phyloP scores from a whole-genome alignment of 2,329 filamentous ascomycete species.

The Fusarium protoensiforme region DNA sequence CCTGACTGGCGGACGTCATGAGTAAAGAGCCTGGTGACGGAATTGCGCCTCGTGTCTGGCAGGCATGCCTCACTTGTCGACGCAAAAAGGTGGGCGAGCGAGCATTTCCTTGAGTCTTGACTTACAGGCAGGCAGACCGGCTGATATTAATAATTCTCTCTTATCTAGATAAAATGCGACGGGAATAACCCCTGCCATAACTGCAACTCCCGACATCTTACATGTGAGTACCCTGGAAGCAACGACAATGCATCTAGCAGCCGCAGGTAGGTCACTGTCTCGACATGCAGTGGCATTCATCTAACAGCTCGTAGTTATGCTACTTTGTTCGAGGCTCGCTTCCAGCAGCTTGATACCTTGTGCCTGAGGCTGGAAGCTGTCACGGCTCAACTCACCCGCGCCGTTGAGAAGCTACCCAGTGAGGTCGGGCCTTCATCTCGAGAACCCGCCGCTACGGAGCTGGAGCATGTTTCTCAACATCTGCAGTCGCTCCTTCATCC shows the following conservation, averaged over 20 bases:
- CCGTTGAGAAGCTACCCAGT: not conserved
- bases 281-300: not conserved
- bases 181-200: slow-evolving; percentile 18
- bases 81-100: not conserved
- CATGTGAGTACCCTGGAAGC: slow-evolving; percentile 16
- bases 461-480: not conserved
- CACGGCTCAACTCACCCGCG: not conserved
- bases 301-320: not conserved
- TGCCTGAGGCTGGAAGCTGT: not conserved
- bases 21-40: not conserved
- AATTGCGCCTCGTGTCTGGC: not conserved
- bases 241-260: slow-evolving; percentile 20
- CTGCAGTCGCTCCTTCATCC: not conserved
- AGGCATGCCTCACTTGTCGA: not conserved
- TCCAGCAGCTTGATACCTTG: not conserved
- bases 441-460: not conserved
- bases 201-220: slow-evolving; percentile 9
- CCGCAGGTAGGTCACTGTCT: slow-evolving; percentile 1
- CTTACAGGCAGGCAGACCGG: fast-evolving
- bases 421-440: not conserved
- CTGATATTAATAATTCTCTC: not conserved
- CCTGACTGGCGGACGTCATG: not conserved
- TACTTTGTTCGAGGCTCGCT: not conserved
- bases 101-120: not conserved
- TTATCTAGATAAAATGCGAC: slow-evolving; percentile 14